Conservation (phyloP, 768 basidiomycete genomes). For the Auricularia sp. region DNA sequence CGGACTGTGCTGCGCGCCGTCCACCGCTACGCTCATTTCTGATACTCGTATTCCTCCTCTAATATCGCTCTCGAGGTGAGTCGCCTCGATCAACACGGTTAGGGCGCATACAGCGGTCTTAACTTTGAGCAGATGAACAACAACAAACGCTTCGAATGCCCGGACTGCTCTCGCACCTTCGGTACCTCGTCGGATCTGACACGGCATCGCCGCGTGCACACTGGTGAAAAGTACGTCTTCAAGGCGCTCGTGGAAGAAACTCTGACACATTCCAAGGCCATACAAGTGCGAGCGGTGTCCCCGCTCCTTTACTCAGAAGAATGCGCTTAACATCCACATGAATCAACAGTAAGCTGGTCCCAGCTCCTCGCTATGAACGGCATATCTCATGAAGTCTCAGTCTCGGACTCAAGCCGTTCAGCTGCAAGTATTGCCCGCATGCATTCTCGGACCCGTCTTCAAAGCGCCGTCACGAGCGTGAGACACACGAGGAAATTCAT, state of each 20-base stretch:
- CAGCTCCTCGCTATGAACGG: background rate
- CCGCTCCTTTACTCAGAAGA: background rate
- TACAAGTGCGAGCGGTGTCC: background rate
- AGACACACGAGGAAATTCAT: background rate
- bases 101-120: too few species aligned
- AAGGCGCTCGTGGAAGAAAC: background rate
- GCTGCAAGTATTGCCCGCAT: background rate
- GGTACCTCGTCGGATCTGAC: background rate
- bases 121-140: background rate
- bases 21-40: background rate
- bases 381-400: background rate
- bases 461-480: background rate
- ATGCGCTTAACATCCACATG: background rate
- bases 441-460: background rate
- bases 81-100: too few species aligned
- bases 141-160: background rate
- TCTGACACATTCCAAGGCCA: background rate
- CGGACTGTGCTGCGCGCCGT: constrained; percentile 1
- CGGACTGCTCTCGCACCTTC: background rate
- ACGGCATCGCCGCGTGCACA: background rate
- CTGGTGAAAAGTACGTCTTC: background rate
- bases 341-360: background rate
- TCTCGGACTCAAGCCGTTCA: background rate
- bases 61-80: background rate
- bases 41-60: background rate